These are phyloP conservation scores for Dillenia suffruticosa DNA, from an alignment of 164 flowering plant genomes.

Conservation along the genomic window DNA sequence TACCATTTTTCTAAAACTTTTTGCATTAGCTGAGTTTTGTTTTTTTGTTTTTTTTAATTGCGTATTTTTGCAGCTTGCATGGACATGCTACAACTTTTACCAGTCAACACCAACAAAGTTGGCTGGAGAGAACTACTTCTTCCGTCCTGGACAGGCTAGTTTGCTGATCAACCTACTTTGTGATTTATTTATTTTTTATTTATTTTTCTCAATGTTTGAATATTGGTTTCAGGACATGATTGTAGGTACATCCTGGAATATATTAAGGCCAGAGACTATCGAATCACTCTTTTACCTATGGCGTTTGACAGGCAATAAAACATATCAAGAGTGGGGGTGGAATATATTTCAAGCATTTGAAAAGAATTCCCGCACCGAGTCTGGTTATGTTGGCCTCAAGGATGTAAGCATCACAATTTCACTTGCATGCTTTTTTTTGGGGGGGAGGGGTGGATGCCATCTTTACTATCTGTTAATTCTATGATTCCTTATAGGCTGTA, in stretches of 20 bases:
- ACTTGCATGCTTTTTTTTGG: no score
- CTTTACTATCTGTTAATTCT: no score
- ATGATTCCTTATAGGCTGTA: no score
- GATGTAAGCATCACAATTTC: slow-evolving; percentile 59
- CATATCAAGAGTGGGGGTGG: slow-evolving; percentile 99
- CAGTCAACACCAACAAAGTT: slow-evolving; percentile 95
- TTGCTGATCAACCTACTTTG: neutral
- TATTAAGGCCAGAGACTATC: slow-evolving; percentile 96
- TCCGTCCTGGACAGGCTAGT: slow-evolving; percentile 68
- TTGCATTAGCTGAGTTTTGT: neutral
- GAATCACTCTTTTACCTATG: slow-evolving; percentile 96
- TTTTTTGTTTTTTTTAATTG: neutral
- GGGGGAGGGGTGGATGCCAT: no score
- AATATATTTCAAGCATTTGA: slow-evolving; percentile 98
- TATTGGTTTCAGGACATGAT: slow-evolving; percentile 67
- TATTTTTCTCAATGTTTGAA: neutral
- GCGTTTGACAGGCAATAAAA: slow-evolving; percentile 94
- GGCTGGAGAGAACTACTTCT: slow-evolving; percentile 96
- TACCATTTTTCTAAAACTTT: neutral
- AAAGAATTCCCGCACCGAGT: slow-evolving; percentile 80
- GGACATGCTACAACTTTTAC: slow-evolving; percentile 98
- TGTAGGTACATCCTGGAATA: slow-evolving; percentile 98
- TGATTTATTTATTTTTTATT: neutral
- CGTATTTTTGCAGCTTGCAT: slow-evolving; percentile 60
- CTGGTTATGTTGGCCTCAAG: slow-evolving; percentile 96